phyloP scores from a whole-genome alignment of 2,329 filamentous ascomycete genomes.

The Intubia oerlemansii region DNA sequence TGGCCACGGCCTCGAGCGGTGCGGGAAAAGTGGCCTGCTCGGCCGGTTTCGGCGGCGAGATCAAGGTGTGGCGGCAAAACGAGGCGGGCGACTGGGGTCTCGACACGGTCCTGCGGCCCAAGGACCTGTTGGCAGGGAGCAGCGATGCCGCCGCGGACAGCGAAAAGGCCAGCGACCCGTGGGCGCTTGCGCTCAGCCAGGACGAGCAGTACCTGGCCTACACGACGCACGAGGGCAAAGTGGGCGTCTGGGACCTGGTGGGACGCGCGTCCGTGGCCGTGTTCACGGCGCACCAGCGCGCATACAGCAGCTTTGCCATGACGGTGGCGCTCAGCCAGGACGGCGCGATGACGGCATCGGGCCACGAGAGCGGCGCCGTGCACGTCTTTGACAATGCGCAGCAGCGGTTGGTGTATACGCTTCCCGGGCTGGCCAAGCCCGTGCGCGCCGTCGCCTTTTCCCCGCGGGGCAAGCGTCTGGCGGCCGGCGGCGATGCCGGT shows the following conservation, averaged over 20 bases:
- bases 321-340: constrained; percentile 64
- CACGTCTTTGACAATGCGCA: constrained; percentile 93
- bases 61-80: constrained; percentile 57
- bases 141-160: not conserved
- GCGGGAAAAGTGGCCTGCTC: constrained; percentile 57
- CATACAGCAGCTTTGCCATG: constrained; percentile 53
- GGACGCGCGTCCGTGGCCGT: constrained; percentile 33
- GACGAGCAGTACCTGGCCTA: constrained; percentile 72
- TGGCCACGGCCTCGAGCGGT: constrained; percentile 38
- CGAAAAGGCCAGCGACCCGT: constrained; percentile 37
- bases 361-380: constrained; percentile 77
- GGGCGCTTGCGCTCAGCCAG: constrained; percentile 71
- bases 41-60: constrained; percentile 73
- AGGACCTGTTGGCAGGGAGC: constrained; percentile 8
- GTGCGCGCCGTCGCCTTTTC: constrained; percentile 77
- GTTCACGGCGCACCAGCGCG: constrained; percentile 44
- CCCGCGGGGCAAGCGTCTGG: constrained; percentile 62
- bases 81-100: constrained; percentile 33
- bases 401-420: constrained; percentile 63
- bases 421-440: constrained; percentile 71
- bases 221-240: constrained; percentile 68
- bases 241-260: constrained; percentile 68
- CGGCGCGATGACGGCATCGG: constrained; percentile 71
- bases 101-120: constrained; percentile 21
- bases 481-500: constrained; percentile 72